phyloP scores from a whole-genome alignment of 1,284 basidiomycete species.

The Cryptococcus sp. region DNA sequence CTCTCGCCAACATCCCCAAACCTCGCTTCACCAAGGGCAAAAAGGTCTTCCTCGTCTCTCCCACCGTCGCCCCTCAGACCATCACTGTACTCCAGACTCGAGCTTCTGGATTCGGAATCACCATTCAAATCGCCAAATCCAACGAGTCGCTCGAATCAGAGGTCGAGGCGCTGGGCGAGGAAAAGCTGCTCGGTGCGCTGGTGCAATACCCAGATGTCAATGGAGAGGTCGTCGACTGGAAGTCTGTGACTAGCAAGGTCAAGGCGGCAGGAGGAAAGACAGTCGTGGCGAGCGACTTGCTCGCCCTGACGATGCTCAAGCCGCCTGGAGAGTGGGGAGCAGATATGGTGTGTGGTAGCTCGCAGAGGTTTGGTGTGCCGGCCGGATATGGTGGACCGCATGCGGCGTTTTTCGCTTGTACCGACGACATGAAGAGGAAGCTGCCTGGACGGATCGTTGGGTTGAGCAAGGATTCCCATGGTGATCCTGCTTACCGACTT shows the following conservation, averaged over 20 bases:
- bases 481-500: slow-evolving; percentile 82
- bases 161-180: slow-evolving; percentile 53
- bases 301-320: slow-evolving; percentile 87
- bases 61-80: slow-evolving; percentile 77
- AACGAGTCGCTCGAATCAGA: slow-evolving; percentile 51
- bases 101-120: slow-evolving; percentile 83
- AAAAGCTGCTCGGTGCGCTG: slow-evolving; percentile 70
- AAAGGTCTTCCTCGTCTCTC: slow-evolving; percentile 77
- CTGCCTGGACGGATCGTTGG: slow-evolving; percentile 96
- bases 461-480: slow-evolving; percentile 74
- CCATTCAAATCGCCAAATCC: slow-evolving; percentile 57
- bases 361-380: slow-evolving; percentile 90
- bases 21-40: slow-evolving; percentile 61
- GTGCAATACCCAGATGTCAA: slow-evolving; percentile 91
- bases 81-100: slow-evolving; percentile 78
- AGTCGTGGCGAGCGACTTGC: slow-evolving; percentile 82
- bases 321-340: slow-evolving; percentile 99
- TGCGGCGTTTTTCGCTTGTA: slow-evolving; percentile 92
- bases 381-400: slow-evolving; percentile 87
- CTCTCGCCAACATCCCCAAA: slow-evolving; percentile 41
- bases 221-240: slow-evolving; percentile 76
- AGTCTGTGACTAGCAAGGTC: slow-evolving; percentile 59
- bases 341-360: slow-evolving; percentile 91
- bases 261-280: slow-evolving; percentile 76
- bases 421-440: slow-evolving; percentile 88